Base-by-base conservation (phyloP, 495 filamentous ascomycete genomes). In the Aspergillus carlsbadensis region DNA sequence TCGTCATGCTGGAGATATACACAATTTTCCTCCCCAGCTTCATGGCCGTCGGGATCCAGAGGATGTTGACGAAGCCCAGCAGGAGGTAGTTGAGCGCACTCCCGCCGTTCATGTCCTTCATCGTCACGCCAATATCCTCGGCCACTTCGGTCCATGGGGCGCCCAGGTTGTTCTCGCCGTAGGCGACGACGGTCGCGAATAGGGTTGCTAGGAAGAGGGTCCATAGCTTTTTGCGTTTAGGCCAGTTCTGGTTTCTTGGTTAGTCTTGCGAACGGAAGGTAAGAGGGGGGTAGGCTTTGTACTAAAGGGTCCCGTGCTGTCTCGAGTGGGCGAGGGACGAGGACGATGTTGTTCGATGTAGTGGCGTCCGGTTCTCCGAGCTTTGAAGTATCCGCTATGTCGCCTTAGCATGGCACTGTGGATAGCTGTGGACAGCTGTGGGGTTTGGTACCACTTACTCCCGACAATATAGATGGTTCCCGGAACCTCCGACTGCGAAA, bases 31-130 rank as follows among this genome's bases (percentile, higher is more conserved):
- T 65, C 15, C 69, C 69, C n/a, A 65, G 57, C 17, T 67, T 70
- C 65, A 69, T 70, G 1, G 65, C 69, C 1, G 67, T 58, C 1
- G 69, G 67, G n/a, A 70, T 67, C 67, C 64, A 70, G 53, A 69
- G 65, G 17, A 72, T 65, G 50, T 72, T 72, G 42, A 72, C 63
- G 31, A 68, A 72, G 6, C 69, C 69, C 17, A 72, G 51, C 6
- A 72, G 58, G 3, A 72, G 64, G 49, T 70, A 72, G 34, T 70
- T 70, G 8, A 72, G 42, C 0, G 67, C 69, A 10, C 59, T 64
- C 24, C 64, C 67, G 0, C 67, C 65, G 54, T 70, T 72, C 63
- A 72, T 66, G 24, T 72, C 65, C 26, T 40, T 54, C 20, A 72
- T 24, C 7, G 56, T 64, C 10, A 72, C 65, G 13, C 59, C 64